Evolutionary conservation across 257 asterid species (phyloP).

Genomic region (Solanum rostratum): DNA sequence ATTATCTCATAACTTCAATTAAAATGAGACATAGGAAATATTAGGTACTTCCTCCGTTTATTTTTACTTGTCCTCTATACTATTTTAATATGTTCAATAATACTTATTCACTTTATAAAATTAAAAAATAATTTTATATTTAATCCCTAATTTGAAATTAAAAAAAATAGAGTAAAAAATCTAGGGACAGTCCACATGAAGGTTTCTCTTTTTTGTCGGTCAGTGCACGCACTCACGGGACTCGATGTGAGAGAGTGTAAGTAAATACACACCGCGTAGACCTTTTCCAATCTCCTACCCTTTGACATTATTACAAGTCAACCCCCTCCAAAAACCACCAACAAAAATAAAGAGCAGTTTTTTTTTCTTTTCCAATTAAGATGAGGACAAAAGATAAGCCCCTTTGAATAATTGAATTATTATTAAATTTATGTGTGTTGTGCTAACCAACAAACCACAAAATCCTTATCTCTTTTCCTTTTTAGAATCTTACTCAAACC

Average conservation of each 20-base stretch:
- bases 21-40: no score
- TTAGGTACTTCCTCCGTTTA: no score
- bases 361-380: not conserved
- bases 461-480: not conserved
- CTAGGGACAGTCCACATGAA: not conserved
- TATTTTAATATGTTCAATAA: no score
- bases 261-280: constrained; percentile 50
- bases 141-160: no score
- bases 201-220: constrained; percentile 5
- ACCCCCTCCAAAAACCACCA: constrained; percentile 8
- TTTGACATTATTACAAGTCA: constrained; percentile 50
- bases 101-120: no score
- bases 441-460: not conserved
- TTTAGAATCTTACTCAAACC: not conserved
- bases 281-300: constrained; percentile 17
- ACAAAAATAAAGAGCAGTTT: not conserved
- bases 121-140: no score
- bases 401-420: not conserved
- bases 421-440: not conserved
- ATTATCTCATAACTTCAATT: no score
- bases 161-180: no score
- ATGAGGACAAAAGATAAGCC: constrained; percentile 6
- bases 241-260: not conserved
- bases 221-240: constrained; percentile 7
- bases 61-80: no score